A percentile compares a stretch with the other conserved stretches of the same genome.
phyloP scores from a whole-genome alignment of 208 protist species.

The Acanthamoeba royreba region DNA sequence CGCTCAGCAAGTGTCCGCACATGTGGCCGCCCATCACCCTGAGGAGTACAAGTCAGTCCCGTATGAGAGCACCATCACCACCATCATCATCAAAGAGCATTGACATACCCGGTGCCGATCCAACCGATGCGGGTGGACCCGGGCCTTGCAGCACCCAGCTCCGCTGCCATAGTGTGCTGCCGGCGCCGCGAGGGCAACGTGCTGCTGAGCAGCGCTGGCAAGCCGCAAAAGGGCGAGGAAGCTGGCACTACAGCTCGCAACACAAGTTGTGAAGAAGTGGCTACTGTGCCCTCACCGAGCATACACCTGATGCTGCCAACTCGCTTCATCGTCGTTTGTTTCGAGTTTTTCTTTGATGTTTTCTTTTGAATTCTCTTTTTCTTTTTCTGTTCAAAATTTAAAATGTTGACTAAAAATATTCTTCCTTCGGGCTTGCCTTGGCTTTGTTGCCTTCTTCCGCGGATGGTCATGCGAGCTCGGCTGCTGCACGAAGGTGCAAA shows the following conservation, averaged over 20 bases:
- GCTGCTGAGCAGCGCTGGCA: too few relatives aligned
- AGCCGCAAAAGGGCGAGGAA: too few relatives aligned
- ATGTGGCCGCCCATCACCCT: conserved; percentile 89
- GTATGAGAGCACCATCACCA: not conserved
- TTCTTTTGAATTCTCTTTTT: not conserved
- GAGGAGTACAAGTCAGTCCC: not conserved
- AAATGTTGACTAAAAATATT: not conserved
- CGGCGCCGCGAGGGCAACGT: too few relatives aligned
- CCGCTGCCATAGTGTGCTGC: not conserved
- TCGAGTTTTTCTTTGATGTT: not conserved
- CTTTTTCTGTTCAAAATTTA: not conserved
- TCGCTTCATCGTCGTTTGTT: too few relatives aligned
- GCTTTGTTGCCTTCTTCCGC: too few relatives aligned
- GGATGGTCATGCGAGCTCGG: too few relatives aligned
- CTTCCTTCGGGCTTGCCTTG: too few relatives aligned
- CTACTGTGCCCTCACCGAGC: too few relatives aligned
- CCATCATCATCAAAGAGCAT: not conserved
- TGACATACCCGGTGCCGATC: conserved; percentile 87
- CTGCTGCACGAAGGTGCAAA: too few relatives aligned
- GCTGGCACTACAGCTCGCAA: too few relatives aligned
- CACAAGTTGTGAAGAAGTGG: too few relatives aligned
- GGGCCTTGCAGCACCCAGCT: not conserved
- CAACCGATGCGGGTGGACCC: conserved; percentile 79
- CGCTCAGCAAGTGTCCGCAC: conserved; percentile 86
- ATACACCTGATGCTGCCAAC: too few relatives aligned